A percentile compares a stretch with the other conserved stretches of the same genome.
Evolutionary conservation across 2,329 filamentous ascomycete genomes (phyloP).

Genomic region (Achaetomium macrosporum): DNA sequence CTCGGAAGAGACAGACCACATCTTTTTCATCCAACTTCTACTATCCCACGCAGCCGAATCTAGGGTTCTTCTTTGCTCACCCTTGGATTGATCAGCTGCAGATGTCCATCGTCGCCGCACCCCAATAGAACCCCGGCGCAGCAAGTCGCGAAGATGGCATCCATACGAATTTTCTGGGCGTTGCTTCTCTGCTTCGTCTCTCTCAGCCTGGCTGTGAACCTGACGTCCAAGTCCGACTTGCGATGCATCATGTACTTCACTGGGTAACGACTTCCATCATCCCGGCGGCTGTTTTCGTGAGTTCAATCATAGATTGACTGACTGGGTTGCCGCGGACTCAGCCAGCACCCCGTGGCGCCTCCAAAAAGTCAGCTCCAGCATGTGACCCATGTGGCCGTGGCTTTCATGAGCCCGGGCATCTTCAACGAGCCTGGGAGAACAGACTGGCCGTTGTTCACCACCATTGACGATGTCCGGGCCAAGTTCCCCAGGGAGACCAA

Average conservation of each 20-base stretch:
- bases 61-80: neutral
- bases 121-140: neutral
- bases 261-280: conserved; percentile 29
- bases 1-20: too few relatives aligned
- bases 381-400: conserved; percentile 53
- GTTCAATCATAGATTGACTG: neutral
- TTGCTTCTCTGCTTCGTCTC: conserved; percentile 14
- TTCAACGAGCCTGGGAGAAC: conserved; percentile 42
- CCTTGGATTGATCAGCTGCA: neutral
- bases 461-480: conserved; percentile 41
- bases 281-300: neutral
- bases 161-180: conserved; percentile 10
- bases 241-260: conserved; percentile 46
- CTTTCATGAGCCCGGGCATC: conserved; percentile 48
- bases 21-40: too few relatives aligned
- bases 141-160: conserved; percentile 2
- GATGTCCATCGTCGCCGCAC: neutral
- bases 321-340: conserved; percentile 25
- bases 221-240: conserved; percentile 8
- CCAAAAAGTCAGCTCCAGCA: conserved; percentile 31
- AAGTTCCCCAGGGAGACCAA: conserved; percentile 50
- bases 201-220: conserved; percentile 13
- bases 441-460: conserved; percentile 49
- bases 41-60: too few relatives aligned
- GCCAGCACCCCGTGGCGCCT: conserved; percentile 44